Evolutionary conservation across 1,139 yeast species (phyloP).

Genomic region (Taphrina flavorubra): DNA sequence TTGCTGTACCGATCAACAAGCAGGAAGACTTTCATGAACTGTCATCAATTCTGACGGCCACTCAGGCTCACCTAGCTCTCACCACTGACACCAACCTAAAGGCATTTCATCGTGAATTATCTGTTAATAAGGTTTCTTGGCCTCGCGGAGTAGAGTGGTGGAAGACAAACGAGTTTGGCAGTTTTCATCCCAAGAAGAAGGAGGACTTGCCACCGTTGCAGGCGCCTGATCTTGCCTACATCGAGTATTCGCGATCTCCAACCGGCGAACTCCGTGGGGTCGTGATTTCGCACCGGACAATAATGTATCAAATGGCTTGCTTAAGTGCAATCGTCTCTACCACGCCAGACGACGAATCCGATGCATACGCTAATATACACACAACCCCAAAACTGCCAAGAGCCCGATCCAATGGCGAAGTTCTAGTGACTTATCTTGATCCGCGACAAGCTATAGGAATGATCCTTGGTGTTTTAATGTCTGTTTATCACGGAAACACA

Average conservation of each 20-base stretch:
- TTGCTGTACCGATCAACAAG: conserved; percentile 77
- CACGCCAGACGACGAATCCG: conserved; percentile 52
- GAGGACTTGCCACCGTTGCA: conserved; percentile 69
- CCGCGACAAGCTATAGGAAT: conserved; percentile 87
- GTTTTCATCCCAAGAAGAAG: conserved; percentile 64
- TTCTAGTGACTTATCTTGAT: conserved; percentile 75
- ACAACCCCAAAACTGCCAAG: conserved; percentile 25
- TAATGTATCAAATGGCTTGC: conserved; percentile 85
- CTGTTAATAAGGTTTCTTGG: conserved; percentile 58
- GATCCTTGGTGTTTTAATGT: conserved; percentile 77
- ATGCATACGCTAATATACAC: conserved; percentile 17
- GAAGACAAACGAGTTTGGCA: conserved; percentile 88
- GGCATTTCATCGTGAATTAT: conserved; percentile 66
- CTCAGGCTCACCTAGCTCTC: conserved; percentile 77
- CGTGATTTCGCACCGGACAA: conserved; percentile 85
- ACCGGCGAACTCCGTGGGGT: conserved; percentile 92
- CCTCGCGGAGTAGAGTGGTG: conserved; percentile 70
- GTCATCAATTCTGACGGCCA: conserved; percentile 66
- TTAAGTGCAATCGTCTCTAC: conserved; percentile 65
- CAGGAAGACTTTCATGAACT: conserved; percentile 46
- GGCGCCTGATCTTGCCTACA: conserved; percentile 83
- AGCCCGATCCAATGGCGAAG: conserved; percentile 37
- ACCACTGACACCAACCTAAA: conserved; percentile 80
- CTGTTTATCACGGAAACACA: conserved; percentile 83
- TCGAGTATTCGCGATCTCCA: conserved; percentile 89